These are phyloP conservation scores for Olyra latifolia DNA, from an alignment of 176 grass and related monocot genomes.

Conservation along the genomic window DNA sequence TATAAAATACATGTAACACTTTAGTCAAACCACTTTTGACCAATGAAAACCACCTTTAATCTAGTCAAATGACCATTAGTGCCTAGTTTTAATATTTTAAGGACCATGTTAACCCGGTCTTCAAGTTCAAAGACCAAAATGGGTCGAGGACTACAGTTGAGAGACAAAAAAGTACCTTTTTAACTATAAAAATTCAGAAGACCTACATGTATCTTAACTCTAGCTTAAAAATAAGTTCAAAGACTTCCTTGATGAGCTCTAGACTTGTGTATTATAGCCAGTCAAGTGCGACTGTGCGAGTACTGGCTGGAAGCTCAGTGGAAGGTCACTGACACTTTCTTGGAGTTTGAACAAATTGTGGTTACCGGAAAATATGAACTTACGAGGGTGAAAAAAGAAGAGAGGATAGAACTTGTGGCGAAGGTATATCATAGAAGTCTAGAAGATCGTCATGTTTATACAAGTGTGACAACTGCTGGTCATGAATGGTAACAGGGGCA, in stretches of 20 bases:
- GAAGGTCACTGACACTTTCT: neutral
- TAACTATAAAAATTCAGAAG: neutral
- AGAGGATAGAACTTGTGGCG: neutral
- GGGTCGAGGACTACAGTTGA: too few species aligned
- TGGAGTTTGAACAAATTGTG: neutral
- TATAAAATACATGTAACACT: too few species aligned
- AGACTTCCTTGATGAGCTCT: neutral
- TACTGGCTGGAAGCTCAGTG: neutral
- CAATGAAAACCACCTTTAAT: too few species aligned
- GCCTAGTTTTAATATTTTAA: too few species aligned
- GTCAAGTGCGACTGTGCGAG: neutral
- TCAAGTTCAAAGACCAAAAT: too few species aligned
- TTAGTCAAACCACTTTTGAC: too few species aligned
- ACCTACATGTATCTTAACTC: neutral
- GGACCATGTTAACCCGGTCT: too few species aligned
- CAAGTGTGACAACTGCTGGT: neutral
- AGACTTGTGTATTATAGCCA: neutral
- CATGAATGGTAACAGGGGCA: neutral
- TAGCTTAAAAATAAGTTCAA: neutral
- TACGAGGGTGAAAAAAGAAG: neutral
- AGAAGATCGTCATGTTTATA: constrained; percentile 8
- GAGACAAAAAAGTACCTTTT: too few species aligned
- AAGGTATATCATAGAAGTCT: neutral
- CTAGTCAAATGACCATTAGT: too few species aligned
- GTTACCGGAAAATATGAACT: neutral